Percentiles rank a stretch among this genome's conserved stretches.
Conservation (phyloP, 148 eudicot species). For the Camellia granthamiana region DNA sequence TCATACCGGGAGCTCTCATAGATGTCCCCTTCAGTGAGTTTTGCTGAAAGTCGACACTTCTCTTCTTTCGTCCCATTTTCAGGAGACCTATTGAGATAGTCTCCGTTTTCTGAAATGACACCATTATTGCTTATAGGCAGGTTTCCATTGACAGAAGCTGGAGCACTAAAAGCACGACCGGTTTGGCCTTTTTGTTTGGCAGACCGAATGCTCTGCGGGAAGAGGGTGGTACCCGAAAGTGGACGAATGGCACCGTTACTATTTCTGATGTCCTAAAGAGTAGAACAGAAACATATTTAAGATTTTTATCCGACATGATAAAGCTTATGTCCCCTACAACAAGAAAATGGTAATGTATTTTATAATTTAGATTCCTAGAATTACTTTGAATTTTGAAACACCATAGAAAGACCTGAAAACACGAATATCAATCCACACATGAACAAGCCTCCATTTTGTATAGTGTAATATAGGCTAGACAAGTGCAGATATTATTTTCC, state of each 20-base stretch:
- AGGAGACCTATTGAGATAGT: constrained; percentile 35
- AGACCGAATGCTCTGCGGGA: constrained; percentile 91
- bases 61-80: constrained; percentile 59
- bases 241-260: constrained; percentile 66
- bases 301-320: background rate
- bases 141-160: constrained; percentile 59
- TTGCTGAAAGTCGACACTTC: constrained; percentile 52
- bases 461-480: too few species aligned
- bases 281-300: background rate
- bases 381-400: too few species aligned
- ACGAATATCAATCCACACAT: too few species aligned
- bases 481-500: too few species aligned
- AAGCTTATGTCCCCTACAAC: background rate
- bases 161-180: constrained; percentile 36
- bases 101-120: constrained; percentile 40
- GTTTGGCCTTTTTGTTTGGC: constrained; percentile 48
- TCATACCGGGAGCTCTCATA: constrained; percentile 95
- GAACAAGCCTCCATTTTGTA: too few species aligned
- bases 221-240: constrained; percentile 68
- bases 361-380: too few species aligned
- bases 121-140: constrained; percentile 40
- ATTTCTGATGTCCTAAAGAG: constrained; percentile 67
- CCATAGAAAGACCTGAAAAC: too few species aligned
- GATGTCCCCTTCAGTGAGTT: constrained; percentile 58
- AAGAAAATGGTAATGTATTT: too few species aligned